Base-by-base conservation (phyloP, 495 filamentous ascomycete genomes). In the Aspergillus indologenus region DNA sequence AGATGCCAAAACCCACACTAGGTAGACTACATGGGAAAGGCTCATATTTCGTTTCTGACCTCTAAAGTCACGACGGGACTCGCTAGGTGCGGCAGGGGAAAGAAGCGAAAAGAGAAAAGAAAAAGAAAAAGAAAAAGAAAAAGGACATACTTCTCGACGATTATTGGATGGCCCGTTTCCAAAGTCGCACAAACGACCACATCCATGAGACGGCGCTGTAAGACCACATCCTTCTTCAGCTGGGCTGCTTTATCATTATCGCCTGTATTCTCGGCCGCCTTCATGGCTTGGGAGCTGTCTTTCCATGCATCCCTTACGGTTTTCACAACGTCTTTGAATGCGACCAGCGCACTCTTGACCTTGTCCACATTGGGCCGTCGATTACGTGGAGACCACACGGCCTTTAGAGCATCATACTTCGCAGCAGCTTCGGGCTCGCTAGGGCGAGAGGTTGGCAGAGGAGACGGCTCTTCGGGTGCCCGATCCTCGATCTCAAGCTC, bases 241-340 rank as follows among this genome's bases (percentile, higher is more conserved):
- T 71, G 65, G 18, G 67, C 56, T 29, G 72, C 70, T 60, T 79
- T 75, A 9, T 72, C 66, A 47, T 68, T 65, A 61, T 79, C 68
- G 65, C 77, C 65, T 73, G 81, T 64, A 60, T 80, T 81, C 57
- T 85, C 79, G 2, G 85, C 85, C 51, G 77, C 64, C 64, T 83
- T 85, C 60, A 87, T 72, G 5, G 79, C 78, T 53, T 80, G 80
- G 20, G 71, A 75, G 60, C 84, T 82, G n/a, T 76, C 72, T 64
- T 84, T 86, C 82, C 86, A 84, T 21, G 78, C 73, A 67, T 87
- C 84, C 45, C 83, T 77, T 43, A 90, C 76, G n/a, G 71, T 75
- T 60, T 84, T 82, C 42, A 84, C 72, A n/a, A 89, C 74, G 20
- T 85, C 81, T 72, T 85, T 85, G 59, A 82, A 83, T n/a, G 80